A percentile compares a stretch with the other conserved stretches of the same genome.
Conservation (phyloP, 805 yeast genomes). For the Schwanniomyces polymorphus region DNA sequence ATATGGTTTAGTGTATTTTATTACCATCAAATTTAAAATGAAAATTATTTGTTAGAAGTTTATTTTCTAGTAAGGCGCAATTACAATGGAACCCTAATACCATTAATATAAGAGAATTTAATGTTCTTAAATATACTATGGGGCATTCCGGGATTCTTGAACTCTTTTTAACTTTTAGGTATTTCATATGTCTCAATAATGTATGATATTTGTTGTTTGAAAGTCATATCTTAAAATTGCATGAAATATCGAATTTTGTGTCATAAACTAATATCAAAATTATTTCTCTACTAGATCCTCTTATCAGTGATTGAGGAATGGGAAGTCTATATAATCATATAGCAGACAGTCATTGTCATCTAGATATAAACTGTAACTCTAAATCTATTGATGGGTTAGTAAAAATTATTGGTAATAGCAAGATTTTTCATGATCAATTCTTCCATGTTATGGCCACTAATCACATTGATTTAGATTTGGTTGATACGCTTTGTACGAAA, state of each 20-base stretch:
- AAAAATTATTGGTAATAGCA: conserved; percentile 6
- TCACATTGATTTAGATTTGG: conserved; percentile 28
- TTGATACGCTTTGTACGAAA: conserved; percentile 17
- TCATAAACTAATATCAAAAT: neutral
- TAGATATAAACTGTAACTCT: conserved; percentile 15
- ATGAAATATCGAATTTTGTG: neutral
- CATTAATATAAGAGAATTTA: too few relatives aligned
- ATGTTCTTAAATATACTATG: too few relatives aligned
- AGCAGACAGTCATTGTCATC: conserved; percentile 38
- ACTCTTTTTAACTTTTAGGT: too few relatives aligned
- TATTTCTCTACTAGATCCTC: neutral
- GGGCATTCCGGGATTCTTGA: too few relatives aligned
- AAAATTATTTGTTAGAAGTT: too few relatives aligned
- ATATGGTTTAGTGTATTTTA: too few relatives aligned
- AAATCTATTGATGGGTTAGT: conserved; percentile 9
- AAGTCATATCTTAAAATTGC: too few relatives aligned
- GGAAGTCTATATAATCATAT: neutral
- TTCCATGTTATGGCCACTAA: conserved; percentile 42
- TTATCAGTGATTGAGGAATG: neutral
- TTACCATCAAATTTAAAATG: too few relatives aligned
- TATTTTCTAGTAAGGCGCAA: too few relatives aligned
- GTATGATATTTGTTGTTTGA: too few relatives aligned
- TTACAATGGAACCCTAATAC: too few relatives aligned
- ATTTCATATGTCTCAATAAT: too few relatives aligned
- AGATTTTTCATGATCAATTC: conserved; percentile 3